A percentile compares a stretch with the other conserved stretches of the same genome.
Conservation (phyloP, 2,329 filamentous ascomycete species). For the Magnaporthiopsis poae region DNA sequence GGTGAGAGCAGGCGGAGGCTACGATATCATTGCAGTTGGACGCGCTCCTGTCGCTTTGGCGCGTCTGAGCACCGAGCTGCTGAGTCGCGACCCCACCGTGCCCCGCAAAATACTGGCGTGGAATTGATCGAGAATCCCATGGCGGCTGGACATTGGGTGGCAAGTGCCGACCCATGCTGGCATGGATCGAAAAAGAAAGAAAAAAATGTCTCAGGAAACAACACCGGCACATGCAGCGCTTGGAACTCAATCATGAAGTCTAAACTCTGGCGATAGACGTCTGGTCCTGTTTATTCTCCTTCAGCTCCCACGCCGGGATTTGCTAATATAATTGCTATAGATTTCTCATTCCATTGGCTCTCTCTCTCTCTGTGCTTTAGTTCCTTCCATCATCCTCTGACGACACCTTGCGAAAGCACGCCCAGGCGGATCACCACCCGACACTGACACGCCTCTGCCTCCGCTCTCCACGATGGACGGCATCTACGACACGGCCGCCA, state of each 20-base stretch:
- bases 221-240: not conserved
- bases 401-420: not conserved
- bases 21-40: not conserved
- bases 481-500: constrained; percentile 17
- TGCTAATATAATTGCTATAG: not conserved
- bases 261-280: not conserved
- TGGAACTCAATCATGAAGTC: not conserved
- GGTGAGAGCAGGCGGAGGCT: not conserved
- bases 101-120: not conserved
- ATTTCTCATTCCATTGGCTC: not conserved
- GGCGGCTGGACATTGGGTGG: not conserved
- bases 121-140: not conserved
- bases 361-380: not conserved
- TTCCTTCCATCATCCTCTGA: not conserved
- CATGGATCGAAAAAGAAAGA: too few species aligned
- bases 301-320: too few species aligned
- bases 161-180: not conserved
- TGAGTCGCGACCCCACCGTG: not conserved
- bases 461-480: constrained; percentile 17
- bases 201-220: not conserved
- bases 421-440: not conserved
- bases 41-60: not conserved
- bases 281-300: not conserved
- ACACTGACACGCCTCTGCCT: not conserved
- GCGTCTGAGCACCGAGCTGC: not conserved